phyloP scores from a whole-genome alignment of 2,329 filamentous ascomycete genomes.

The Pestalotiopsis sp. region DNA sequence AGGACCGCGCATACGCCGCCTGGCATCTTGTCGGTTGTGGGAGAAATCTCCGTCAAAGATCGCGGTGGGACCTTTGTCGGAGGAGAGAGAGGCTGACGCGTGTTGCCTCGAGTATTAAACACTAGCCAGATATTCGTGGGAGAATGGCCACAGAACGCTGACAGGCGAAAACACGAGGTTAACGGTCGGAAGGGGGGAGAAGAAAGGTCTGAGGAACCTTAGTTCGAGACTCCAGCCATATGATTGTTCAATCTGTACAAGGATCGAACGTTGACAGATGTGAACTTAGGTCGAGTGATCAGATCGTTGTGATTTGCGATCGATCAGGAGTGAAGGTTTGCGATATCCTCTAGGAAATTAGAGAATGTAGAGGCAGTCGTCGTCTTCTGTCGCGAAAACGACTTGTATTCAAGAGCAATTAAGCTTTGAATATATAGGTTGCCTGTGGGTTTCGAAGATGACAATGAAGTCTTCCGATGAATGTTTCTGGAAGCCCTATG shows the following conservation, averaged over 20 bases:
- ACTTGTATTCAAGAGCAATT: constrained; percentile 9
- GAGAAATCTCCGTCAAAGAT: constrained; percentile 31
- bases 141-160: constrained; percentile 28
- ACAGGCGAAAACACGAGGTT: not conserved
- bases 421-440: constrained; percentile 11
- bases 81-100: constrained; percentile 24
- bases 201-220: constrained; percentile 9
- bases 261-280: not conserved
- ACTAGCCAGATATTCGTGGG: constrained; percentile 25
- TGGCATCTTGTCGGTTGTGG: constrained; percentile 54
- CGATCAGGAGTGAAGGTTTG: not conserved
- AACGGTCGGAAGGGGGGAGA: not conserved
- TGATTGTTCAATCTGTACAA: constrained; percentile 8
- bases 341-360: not conserved
- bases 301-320: not conserved
- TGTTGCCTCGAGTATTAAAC: constrained; percentile 44
- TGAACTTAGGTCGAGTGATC: not conserved
- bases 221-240: constrained; percentile 15
- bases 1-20: constrained; percentile 92
- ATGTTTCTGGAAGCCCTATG: not conserved
- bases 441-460: constrained; percentile 4
- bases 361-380: not conserved
- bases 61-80: constrained; percentile 31
- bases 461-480: constrained; percentile 13
- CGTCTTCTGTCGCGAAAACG: not conserved